Base-by-base conservation (phyloP, 257 asterid species). In the Solanum sparsipilum region DNA sequence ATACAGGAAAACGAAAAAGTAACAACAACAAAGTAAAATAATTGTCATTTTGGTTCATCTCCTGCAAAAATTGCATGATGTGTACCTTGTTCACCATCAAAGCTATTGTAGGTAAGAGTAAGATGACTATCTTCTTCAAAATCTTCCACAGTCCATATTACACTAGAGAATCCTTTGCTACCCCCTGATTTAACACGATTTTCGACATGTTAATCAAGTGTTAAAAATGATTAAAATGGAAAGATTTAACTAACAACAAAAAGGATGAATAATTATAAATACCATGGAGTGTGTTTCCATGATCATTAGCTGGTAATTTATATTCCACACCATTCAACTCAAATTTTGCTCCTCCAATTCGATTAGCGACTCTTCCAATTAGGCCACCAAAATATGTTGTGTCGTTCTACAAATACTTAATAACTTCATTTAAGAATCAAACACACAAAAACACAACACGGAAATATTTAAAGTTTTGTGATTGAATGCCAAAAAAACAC, bases 241-340 rank as follows among this genome's bases (percentile, higher is more conserved):
- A 4, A 20, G 12, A 29, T 52, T 46, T 35, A 34, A 73, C 5
- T 18, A 27, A 82, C 44, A 82, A 82, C 70, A 82, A 44, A 81
- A 81, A 48, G 11, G 20, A 21, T 60, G 23, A 27, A 35, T 73
- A 21, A 38, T 35, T 36, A 35, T 6, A 72, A 16, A 25, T 74
- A 94, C 98, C 98, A 38, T 95, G 99, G 38, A 96, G 98, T 27
- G 98, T 96, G 92, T 95, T 96, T 82, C 98, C 98, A 88, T 93
- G 93, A 85, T 96, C 97, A 86, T 96, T 96, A 7, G 93, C 92
- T 27, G 98, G 94, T 68, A 94, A 78, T 7, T 86, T 91, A 89
- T 96, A 95, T 31, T 71, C 74, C 12, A 84, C 90, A 13, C 98
- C 98, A 86, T 94, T 84, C 83, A 95, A 48, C 29, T 88, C 86